These are phyloP conservation scores for Thelonectria olida DNA, from an alignment of 2,329 filamentous ascomycete genomes.

Conservation along the genomic window DNA sequence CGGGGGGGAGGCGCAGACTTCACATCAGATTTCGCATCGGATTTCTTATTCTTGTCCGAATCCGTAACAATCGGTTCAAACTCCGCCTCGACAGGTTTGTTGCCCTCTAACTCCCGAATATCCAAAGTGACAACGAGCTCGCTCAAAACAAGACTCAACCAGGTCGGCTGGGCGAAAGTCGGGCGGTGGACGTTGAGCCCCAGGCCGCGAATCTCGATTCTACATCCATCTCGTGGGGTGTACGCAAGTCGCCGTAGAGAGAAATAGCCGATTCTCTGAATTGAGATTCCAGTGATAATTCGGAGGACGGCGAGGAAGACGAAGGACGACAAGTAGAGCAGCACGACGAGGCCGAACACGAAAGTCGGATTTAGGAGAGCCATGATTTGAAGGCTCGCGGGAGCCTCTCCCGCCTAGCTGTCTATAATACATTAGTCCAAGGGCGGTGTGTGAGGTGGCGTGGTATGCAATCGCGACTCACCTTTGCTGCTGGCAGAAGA, in stretches of 20 bases:
- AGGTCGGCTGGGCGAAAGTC: conserved; percentile 96
- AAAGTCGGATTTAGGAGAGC: conserved; percentile 80
- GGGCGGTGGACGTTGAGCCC: conserved; percentile 90
- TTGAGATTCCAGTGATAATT: conserved; percentile 92
- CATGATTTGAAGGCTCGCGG: conserved; percentile 54
- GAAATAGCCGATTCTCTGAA: conserved; percentile 93
- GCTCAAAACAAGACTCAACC: conserved; percentile 88
- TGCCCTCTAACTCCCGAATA: conserved; percentile 69
- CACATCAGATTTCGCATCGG: conserved; percentile 29
- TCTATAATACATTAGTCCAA: conserved; percentile 34
- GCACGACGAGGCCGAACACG: conserved; percentile 83
- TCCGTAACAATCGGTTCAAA: conserved; percentile 41
- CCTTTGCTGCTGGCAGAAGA: conserved; percentile 34
- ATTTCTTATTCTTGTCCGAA: conserved; percentile 36
- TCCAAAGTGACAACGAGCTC: conserved; percentile 89
- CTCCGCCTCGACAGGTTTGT: conserved; percentile 46
- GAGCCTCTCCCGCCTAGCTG: conserved; percentile 38
- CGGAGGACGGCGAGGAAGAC: conserved; percentile 92
- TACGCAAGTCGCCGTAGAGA: conserved; percentile 92
- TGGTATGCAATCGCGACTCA: conserved; percentile 31
- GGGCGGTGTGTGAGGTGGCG: conserved; percentile 36
- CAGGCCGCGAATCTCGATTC: conserved; percentile 88
- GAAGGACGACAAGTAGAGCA: conserved; percentile 91
- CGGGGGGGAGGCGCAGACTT: conserved; percentile 38
- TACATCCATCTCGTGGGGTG: conserved; percentile 86